phyloP scores from a whole-genome alignment of 2,329 filamentous ascomycete species.

The Penicillium sp. region DNA sequence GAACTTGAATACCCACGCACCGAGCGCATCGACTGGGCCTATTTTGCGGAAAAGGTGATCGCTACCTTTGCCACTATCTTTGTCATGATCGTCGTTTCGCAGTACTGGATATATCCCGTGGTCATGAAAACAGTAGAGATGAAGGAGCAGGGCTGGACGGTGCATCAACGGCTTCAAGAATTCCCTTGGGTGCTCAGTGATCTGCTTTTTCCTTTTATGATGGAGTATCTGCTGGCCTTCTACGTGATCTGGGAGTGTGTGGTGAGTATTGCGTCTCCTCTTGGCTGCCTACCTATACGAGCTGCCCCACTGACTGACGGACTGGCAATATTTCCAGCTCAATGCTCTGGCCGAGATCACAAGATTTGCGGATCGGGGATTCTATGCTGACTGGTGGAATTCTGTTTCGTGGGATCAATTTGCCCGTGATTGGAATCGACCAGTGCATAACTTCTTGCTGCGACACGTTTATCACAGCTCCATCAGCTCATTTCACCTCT shows the following conservation, averaged over 20 bases:
- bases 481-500: constrained; percentile 72
- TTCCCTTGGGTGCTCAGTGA: constrained; percentile 78
- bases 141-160: constrained; percentile 61
- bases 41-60: constrained; percentile 71
- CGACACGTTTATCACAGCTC: constrained; percentile 79
- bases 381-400: constrained; percentile 59
- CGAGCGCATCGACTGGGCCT: constrained; percentile 71
- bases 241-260: constrained; percentile 81
- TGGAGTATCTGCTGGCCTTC: constrained; percentile 77
- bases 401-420: constrained; percentile 65
- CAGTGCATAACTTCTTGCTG: constrained; percentile 76
- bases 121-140: constrained; percentile 70
- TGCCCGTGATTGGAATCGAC: constrained; percentile 79
- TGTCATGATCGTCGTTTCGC: constrained; percentile 78
- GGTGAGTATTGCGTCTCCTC: constrained; percentile 16
- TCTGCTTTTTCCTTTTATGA: constrained; percentile 75
- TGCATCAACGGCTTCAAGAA: constrained; percentile 63
- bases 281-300: background rate
- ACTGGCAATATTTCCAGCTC: constrained; percentile 42
- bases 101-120: constrained; percentile 76
- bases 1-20: constrained; percentile 75
- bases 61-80: constrained; percentile 70
- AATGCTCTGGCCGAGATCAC: constrained; percentile 79
- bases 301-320: background rate
- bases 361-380: constrained; percentile 74